Evolutionary conservation across 805 yeast species (phyloP), one percentile per base, ranked within the genome.

Genomic region (Clavispora phyllophila): DNA sequence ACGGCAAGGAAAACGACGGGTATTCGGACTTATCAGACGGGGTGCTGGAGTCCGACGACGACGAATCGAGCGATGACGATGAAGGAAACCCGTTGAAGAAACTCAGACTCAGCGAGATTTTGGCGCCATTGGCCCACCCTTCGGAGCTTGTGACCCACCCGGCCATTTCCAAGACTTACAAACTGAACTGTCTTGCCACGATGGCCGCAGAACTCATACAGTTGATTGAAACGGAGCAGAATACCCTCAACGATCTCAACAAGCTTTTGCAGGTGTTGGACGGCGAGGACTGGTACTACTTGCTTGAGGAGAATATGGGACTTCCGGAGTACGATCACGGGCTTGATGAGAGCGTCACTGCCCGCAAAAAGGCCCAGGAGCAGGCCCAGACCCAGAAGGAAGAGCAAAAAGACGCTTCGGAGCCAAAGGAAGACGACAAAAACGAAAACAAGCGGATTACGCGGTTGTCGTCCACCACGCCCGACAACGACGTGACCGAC

Each of bases 121-220:
- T 93, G 46, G 78, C 83, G 5, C 96, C 98, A 0, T 78, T 93
- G 12, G 71, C 79, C 8, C 85, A 86, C 44, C 93, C 96, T 0
- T 72, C 86, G 2, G 96, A 93, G 52, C 64, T 91, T 2, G 77
- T 84, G 1, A 71, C 73, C 3, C 90, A 87, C 55, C 83, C 82
- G 12, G 78, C 87, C 1, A 69, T 88, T 14, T 74, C 79, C 39
- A 76, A 73, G 47, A 83, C 93, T 0, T 93, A 77, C 61, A 78
- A 75, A 43, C 72, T 66, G 65, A 49, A 54, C 17, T 65, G 87
- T 33, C 71, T 75, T 38, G 68, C 74, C 31, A 58, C 57, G 36
- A 62, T 93, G 49, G 86, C 96, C 0, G 65, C 68, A 14, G 87
- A 88, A 47, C 79, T 93, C 14, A 78, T 90, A 20, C 84, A 84